A percentile compares a stretch with the other conserved stretches of the same genome.
These are phyloP conservation scores for Fusarium heterosporum DNA, from an alignment of 2,329 filamentous ascomycete species.

Conservation along the genomic window DNA sequence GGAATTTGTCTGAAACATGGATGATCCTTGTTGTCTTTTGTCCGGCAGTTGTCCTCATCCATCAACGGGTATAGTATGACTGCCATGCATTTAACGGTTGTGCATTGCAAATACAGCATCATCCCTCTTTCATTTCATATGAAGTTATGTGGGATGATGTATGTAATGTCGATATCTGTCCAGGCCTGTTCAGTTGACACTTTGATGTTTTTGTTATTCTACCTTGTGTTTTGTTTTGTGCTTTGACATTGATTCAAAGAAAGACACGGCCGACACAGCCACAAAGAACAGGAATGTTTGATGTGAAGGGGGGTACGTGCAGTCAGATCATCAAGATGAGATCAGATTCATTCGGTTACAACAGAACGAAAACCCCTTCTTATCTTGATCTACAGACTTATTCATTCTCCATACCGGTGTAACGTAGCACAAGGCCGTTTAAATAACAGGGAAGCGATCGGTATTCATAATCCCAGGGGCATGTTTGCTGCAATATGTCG, in stretches of 20 bases:
- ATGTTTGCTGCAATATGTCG: constrained; percentile 17
- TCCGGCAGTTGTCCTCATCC: constrained; percentile 11
- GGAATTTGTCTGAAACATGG: constrained; percentile 12
- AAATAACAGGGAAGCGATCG: constrained; percentile 10
- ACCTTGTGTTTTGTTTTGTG: neutral
- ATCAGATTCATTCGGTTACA: constrained; percentile 21
- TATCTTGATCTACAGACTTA: neutral
- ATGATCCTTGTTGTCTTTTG: constrained; percentile 4
- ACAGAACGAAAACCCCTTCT: neutral
- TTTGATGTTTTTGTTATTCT: neutral
- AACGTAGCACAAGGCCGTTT: constrained; percentile 21
- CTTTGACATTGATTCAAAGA: constrained; percentile 2
- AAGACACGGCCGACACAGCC: constrained; percentile 12
- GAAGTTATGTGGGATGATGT: constrained; percentile 11
- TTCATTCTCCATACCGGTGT: constrained; percentile 7
- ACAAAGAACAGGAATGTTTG: constrained; percentile 24
- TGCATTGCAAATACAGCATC: constrained; percentile 34
- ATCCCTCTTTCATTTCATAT: constrained; percentile 1
- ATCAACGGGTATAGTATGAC: neutral
- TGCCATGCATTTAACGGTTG: neutral
- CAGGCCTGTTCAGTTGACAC: neutral
- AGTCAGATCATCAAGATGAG: constrained; percentile 23
- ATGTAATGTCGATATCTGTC: constrained; percentile 1
- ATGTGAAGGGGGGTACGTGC: constrained; percentile 1
- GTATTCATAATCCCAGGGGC: neutral